Base-by-base conservation (phyloP, 176 grass and related monocot species). In the Aegilops longissima region DNA sequence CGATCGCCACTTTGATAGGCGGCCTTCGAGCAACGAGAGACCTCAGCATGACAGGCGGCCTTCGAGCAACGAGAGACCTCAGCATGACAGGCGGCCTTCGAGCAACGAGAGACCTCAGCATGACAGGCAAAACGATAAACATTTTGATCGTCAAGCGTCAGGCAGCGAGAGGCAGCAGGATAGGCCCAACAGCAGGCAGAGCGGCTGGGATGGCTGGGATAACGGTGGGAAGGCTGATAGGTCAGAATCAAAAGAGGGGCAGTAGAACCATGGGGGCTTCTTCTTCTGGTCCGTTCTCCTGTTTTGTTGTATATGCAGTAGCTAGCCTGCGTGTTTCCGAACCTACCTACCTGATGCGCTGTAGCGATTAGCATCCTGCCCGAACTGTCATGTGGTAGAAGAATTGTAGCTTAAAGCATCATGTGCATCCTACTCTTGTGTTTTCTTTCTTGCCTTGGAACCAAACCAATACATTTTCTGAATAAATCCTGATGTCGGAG, bases 251-350 rank as follows among this genome's bases (percentile, higher is more conserved):
- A 73, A 82, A 82, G 86, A 87, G 77, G 63, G 81, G 64, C 78
- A 51, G 49, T 90, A 76, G 45, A 93, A 90, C 45, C 68, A 56
- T 51, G 56, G 65, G 33, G 11, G 52, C 76, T 85, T 78, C 52
- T 85, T 78, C 52, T 76, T 25, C 20, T 25, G 54, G 47, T 90
- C 35, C 33, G 38, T 59, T 66, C 42, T 59, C 83, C 61, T 27
- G 2, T 81, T 92, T 73, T 92, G 90, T 92, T 92, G 90, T 92
- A 82, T 85, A 83, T 88, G 81, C 86, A 82, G 76, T 82, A 85
- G 77, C 62, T 82, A 85, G 77, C 62, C 70, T 88, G 86, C 72
- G 36, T 82, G 63, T 24, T 77, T 91, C 30, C 27, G 63, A 82
- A 78, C 86, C 51, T 18, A 54, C 51, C 51, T 17, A 17, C 5